Evolutionary conservation across 192 early-diverging fungal genomes (phyloP).

Genomic region (Coemansia asiatica): DNA sequence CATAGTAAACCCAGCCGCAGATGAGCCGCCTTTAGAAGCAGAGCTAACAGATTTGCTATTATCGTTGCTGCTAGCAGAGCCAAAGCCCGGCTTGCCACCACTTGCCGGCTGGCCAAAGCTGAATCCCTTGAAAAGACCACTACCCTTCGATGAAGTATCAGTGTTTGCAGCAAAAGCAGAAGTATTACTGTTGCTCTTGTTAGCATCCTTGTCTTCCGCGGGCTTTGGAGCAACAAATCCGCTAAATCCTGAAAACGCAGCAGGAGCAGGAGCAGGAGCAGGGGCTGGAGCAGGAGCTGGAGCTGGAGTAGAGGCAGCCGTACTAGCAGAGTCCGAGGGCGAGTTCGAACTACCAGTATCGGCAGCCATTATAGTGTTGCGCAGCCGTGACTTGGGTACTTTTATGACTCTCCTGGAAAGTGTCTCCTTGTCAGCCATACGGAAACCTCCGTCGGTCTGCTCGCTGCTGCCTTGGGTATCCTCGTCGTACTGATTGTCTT

Average conservation of each 20-base stretch:
- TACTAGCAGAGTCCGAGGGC: neutral
- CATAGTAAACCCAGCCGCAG: slow-evolving; percentile 28
- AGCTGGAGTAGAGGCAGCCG: slow-evolving; percentile 2
- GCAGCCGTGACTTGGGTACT: slow-evolving; percentile 50
- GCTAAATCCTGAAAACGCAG: slow-evolving; percentile 27
- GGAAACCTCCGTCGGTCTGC: slow-evolving; percentile 19
- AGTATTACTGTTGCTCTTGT: neutral
- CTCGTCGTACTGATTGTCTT: slow-evolving; percentile 54
- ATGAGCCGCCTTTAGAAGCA: slow-evolving; percentile 4
- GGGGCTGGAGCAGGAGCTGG: slow-evolving; percentile 2
- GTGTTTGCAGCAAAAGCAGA: neutral
- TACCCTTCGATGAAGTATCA: slow-evolving; percentile 1
- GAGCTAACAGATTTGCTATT: slow-evolving; percentile 15
- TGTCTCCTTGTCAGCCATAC: slow-evolving; percentile 20
- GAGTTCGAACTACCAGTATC: neutral
- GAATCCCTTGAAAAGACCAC: slow-evolving; percentile 35
- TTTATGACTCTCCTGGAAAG: slow-evolving; percentile 43
- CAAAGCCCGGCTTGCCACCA: neutral
- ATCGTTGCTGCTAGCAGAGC: neutral
- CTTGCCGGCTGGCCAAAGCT: slow-evolving; percentile 32
- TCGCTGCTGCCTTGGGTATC: slow-evolving; percentile 22
- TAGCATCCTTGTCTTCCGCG: neutral
- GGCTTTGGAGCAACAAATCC: slow-evolving; percentile 28
- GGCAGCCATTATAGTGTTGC: slow-evolving; percentile 3
- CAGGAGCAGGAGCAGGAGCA: neutral